Base-by-base conservation (phyloP, 2,329 filamentous ascomycete genomes). In the Fonsecaea nubica region DNA sequence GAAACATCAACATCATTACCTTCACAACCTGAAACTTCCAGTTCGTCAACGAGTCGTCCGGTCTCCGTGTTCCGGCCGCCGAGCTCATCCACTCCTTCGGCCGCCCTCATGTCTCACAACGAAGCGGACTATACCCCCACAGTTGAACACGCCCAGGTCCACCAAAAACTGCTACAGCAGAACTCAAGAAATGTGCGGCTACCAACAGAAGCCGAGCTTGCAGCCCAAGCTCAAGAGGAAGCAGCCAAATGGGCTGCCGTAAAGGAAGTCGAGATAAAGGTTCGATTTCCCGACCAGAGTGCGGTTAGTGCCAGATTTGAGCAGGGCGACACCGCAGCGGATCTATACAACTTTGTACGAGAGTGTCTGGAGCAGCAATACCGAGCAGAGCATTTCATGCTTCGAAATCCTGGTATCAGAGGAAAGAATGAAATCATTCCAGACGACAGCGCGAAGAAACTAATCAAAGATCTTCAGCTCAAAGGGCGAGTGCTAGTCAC, bases 251-350 rank as follows among this genome's bases (percentile, higher is more conserved):
- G 93, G 1, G 85, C 89, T 4, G 84, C 86, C 4, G 84, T 93
- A 67, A 87, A 86, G 58, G 86, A 87, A 36, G 86, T 96, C 36
- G 85, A 87, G 33, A 84, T 98, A 69, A 92, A 91, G 70, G 86
- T 97, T 57, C 90, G 93, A 32, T 93, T 97, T 72, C 94, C 94
- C 0, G 93, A 98, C 76, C 91, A 93, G 72, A 91, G 89, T 64
- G 88, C 89, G 61, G 87, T 93, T 36, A 87, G 92, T 59, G 89
- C 89, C 80, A 85, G 84, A n/a, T 88, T 96, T 71, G 85, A 83
- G 1, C 87, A 87, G 21, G 77, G 82, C 1, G 89, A 93, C 61
- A 92, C 91, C 0, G 90, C 89, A 1, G 83, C 85, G 2, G 85
- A 86, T 58, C 81, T 99, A 1, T 92, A 98, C 78, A 81, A 83